These are phyloP conservation scores for Termitomyces sp. DNA, from an alignment of 768 basidiomycete genomes.

Conservation along the genomic window DNA sequence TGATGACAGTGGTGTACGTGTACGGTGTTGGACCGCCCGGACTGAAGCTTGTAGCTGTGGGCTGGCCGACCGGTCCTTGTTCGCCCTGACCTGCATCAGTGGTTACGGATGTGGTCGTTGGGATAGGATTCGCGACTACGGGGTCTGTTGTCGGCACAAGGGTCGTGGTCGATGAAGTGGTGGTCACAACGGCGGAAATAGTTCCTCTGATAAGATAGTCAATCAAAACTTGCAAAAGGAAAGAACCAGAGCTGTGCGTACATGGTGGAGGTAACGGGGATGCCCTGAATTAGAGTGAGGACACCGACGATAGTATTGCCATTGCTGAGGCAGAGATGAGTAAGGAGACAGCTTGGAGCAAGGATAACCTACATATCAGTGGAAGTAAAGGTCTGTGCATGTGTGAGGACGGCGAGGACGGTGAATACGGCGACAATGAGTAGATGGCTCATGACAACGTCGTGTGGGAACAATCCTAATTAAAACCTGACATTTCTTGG, in stretches of 20 bases:
- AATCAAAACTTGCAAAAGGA: neutral
- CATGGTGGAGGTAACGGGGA: slow-evolving; percentile 12
- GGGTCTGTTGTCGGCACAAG: slow-evolving; percentile 5
- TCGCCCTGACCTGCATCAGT: slow-evolving; percentile 21
- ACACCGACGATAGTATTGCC: slow-evolving; percentile 50
- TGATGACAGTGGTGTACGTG: slow-evolving; percentile 42
- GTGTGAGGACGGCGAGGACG: slow-evolving; percentile 16
- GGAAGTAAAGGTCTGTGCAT: slow-evolving; percentile 41
- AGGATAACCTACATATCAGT: slow-evolving; percentile 37
- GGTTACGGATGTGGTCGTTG: slow-evolving; percentile 17
- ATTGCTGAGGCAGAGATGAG: slow-evolving; percentile 17
- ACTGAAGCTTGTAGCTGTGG: slow-evolving; percentile 28
- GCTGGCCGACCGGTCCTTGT: slow-evolving; percentile 55
- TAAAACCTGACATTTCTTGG: no score
- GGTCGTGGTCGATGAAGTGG: slow-evolving; percentile 4
- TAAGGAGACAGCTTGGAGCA: neutral
- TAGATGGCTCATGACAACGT: slow-evolving; percentile 11
- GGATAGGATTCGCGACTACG: slow-evolving; percentile 9
- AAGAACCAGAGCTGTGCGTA: neutral
- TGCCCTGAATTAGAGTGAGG: slow-evolving; percentile 8
- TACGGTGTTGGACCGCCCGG: slow-evolving; percentile 46
- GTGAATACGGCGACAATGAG: slow-evolving; percentile 14
- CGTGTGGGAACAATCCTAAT: slow-evolving; percentile 3
- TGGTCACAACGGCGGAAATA: slow-evolving; percentile 4
- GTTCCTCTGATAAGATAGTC: slow-evolving; percentile 16